A percentile compares a stretch with the other conserved stretches of the same genome.
Conservation (phyloP, 164 flowering plant genomes). For the Malania oleifera region DNA sequence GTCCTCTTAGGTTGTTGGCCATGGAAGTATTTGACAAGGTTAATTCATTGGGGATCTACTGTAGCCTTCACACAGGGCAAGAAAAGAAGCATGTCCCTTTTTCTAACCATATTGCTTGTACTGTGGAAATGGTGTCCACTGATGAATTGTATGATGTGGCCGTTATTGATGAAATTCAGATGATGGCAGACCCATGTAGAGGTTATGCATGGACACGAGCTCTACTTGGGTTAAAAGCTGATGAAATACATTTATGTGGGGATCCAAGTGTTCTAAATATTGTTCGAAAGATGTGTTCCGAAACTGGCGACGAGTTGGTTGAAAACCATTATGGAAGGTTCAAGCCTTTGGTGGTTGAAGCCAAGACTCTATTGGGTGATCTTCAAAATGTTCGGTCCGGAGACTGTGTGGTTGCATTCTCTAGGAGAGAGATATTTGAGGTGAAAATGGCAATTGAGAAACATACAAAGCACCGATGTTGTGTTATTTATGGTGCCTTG, state of each 20-base stretch:
- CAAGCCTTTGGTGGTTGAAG: conserved; percentile 94
- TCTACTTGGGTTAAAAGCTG: conserved; percentile 84
- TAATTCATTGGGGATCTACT: conserved; percentile 72
- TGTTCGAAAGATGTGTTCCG: conserved; percentile 63
- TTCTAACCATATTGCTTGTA: conserved; percentile 77
- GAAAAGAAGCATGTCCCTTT: conserved; percentile 84
- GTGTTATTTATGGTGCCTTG: conserved; percentile 93
- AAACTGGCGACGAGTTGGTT: conserved; percentile 80
- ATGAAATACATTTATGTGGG: conserved; percentile 95
- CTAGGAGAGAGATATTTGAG: conserved; percentile 94
- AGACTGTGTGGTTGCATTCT: conserved; percentile 93
- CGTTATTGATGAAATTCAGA: conserved; percentile 91
- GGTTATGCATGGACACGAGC: conserved; percentile 97
- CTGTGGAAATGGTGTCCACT: conserved; percentile 88
- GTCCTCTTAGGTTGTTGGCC: conserved; percentile 87
- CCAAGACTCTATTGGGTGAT: conserved; percentile 77
- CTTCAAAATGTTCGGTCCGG: conserved; percentile 71
- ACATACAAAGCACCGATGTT: conserved; percentile 72
- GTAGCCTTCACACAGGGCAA: conserved; percentile 87
- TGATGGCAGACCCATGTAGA: conserved; percentile 78
- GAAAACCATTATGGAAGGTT: conserved; percentile 81
- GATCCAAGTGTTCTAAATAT: conserved; percentile 86
- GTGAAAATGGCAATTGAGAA: conserved; percentile 90
- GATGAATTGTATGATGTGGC: conserved; percentile 85
- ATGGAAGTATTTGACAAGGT: conserved; percentile 97